phyloP scores from a whole-genome alignment of 345 rosid species.

The Lepidium aucheri region DNA sequence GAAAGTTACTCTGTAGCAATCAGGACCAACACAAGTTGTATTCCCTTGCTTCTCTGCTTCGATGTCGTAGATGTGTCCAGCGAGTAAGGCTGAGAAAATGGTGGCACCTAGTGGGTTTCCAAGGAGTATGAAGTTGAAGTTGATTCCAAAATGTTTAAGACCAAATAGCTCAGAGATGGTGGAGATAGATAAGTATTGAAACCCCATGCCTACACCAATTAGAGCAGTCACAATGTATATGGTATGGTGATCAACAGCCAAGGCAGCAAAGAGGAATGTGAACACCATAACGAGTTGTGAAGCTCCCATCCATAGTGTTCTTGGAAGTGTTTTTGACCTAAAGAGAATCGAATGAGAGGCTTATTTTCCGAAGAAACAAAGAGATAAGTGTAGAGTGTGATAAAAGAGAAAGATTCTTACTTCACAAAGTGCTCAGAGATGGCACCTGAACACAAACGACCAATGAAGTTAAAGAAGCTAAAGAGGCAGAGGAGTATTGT shows the following conservation, averaged over 20 bases:
- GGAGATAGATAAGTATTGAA: conserved; percentile 61
- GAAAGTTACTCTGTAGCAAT: conserved; percentile 78
- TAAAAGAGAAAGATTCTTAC: conserved; percentile 16
- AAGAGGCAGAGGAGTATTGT: conserved; percentile 63
- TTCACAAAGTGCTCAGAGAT: conserved; percentile 87
- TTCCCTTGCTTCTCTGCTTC: conserved; percentile 83
- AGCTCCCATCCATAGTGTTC: conserved; percentile 69
- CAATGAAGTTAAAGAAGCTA: conserved; percentile 78
- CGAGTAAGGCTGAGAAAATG: conserved; percentile 76
- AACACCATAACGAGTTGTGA: conserved; percentile 50
- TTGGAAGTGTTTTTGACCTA: conserved; percentile 60
- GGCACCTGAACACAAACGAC: conserved; percentile 80
- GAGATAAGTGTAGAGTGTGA: too few relatives aligned
- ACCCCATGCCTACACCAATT: conserved; percentile 66
- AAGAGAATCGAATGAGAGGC: background rate
- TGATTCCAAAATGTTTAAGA: conserved; percentile 72
- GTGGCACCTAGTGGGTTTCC: conserved; percentile 94
- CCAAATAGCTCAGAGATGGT: conserved; percentile 93
- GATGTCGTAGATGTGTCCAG: conserved; percentile 67
- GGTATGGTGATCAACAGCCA: conserved; percentile 41
- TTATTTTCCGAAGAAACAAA: background rate
- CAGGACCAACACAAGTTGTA: conserved; percentile 70
- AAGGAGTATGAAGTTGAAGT: conserved; percentile 63
- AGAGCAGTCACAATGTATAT: conserved; percentile 62
- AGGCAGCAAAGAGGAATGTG: conserved; percentile 53